phyloP scores from a whole-genome alignment of 2,329 filamentous ascomycete species.

The Gliomastix tumulicola region DNA sequence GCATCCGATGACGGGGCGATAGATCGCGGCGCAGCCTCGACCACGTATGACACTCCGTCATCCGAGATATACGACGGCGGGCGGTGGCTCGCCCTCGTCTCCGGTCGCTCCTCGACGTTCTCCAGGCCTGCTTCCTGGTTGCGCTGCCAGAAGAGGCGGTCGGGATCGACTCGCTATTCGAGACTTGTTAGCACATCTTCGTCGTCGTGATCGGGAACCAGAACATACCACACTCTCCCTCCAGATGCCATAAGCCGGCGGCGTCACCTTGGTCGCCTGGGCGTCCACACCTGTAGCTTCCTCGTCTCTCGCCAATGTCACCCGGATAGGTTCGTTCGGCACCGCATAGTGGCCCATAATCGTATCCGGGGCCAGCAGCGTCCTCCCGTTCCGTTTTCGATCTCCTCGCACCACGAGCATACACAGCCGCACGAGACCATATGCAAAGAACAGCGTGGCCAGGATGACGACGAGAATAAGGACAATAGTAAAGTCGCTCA shows the following conservation, averaged over 20 bases:
- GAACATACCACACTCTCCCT: conserved; percentile 69
- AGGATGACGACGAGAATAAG: conserved; percentile 72
- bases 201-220: background rate
- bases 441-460: conserved; percentile 70
- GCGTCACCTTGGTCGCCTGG: conserved; percentile 51
- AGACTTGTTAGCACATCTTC: background rate
- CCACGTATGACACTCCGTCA: conserved; percentile 65
- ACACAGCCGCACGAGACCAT: conserved; percentile 67
- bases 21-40: conserved; percentile 58
- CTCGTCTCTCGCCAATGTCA: conserved; percentile 68
- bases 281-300: conserved; percentile 54
- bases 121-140: conserved; percentile 30
- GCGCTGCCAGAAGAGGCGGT: conserved; percentile 75
- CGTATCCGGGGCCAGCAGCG: conserved; percentile 31
- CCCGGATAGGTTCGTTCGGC: conserved; percentile 67
- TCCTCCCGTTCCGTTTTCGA: conserved; percentile 13
- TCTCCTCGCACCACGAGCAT: conserved; percentile 53
- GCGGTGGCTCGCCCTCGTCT: conserved; percentile 28
- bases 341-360: conserved; percentile 60
- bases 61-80: conserved; percentile 74
- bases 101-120: conserved; percentile 8
- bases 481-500: conserved; percentile 70
- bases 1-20: conserved; percentile 39
- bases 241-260: conserved; percentile 84
- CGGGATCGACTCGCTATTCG: conserved; percentile 64